Base-by-base conservation (phyloP, 768 basidiomycete species). In the Lactifluus volemus region DNA sequence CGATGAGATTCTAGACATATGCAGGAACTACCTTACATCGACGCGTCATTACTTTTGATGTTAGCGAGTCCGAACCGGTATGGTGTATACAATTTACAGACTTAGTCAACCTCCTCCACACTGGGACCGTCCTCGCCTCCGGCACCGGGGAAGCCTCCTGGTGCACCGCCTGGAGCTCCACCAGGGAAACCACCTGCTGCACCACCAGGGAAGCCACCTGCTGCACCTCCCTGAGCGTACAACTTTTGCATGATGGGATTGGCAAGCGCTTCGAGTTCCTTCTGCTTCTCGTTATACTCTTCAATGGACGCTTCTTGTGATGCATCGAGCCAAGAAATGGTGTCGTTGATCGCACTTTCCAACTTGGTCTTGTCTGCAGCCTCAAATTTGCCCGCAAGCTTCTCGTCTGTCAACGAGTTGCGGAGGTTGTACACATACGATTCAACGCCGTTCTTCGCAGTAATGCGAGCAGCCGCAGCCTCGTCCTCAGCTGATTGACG, bases 361-460 rank as follows among this genome's bases (percentile, higher is more conserved):
- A 95, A 84, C 74, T 91, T 90, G 66, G 80, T 67, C 81, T 93
- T 92, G 82, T 94, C 92, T 17, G 79, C 84, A 12, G 88, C 67
- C 1, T 96, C 89, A 72, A 97, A 89, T 76, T 95, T 96, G 79
- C 79, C 81, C 47, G 89, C 81, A 58, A 96, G 83, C 73, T 92
- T 86, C 71, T 92, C 90, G 72, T 93, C 91, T 60, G 72, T 81
- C 60, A 96, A 73, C 21, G 92, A 88, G 79, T 95, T 91, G 67
- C 92, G 89, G 59, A 98, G 85, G 77, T 93, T 95, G 84, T 96
- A 98, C 6, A 93, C 73, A 73, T 95, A 98, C 0, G 92, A 92
- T 76, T 98, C 95, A 70, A 98, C 83, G 49, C 78, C 84, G 76
- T 98, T 98, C 86, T 96, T 96, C 68, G 93, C 69, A 42, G 80